Conservation (phyloP, 768 basidiomycete genomes). For the Suillus spraguei region DNA sequence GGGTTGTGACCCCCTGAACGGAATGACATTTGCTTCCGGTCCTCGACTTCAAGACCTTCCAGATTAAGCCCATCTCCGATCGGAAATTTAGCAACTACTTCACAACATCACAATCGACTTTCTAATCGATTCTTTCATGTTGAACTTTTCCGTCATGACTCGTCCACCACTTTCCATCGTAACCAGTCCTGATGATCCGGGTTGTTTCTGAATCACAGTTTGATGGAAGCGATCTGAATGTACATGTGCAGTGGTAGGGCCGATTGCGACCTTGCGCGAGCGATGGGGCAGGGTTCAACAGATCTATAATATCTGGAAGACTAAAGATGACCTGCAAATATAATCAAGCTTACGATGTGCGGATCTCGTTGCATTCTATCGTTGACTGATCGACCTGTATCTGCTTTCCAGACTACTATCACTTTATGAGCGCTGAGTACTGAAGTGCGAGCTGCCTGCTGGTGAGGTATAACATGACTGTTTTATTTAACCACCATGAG, state of each 20-base stretch:
- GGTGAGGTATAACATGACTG: not conserved
- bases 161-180: not conserved
- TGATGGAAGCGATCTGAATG: not conserved
- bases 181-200: not conserved
- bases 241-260: not conserved
- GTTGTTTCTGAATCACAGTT: not conserved
- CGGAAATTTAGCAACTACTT: not conserved
- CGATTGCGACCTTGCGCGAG: not conserved
- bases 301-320: not conserved
- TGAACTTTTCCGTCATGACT: not conserved
- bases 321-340: not conserved
- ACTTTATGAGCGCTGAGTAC: not conserved
- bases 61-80: not conserved
- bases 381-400: not conserved
- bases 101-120: slow-evolving; percentile 1
- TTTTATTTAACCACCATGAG: not conserved
- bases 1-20: not conserved
- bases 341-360: not conserved
- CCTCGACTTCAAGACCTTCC: not conserved
- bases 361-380: not conserved
- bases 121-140: not conserved
- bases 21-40: not conserved
- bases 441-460: not conserved
- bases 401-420: not conserved
- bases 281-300: not conserved